These are phyloP conservation scores for Colletotrichum nymphaeae DNA, from an alignment of 2,329 filamentous ascomycete species.

Conservation along the genomic window DNA sequence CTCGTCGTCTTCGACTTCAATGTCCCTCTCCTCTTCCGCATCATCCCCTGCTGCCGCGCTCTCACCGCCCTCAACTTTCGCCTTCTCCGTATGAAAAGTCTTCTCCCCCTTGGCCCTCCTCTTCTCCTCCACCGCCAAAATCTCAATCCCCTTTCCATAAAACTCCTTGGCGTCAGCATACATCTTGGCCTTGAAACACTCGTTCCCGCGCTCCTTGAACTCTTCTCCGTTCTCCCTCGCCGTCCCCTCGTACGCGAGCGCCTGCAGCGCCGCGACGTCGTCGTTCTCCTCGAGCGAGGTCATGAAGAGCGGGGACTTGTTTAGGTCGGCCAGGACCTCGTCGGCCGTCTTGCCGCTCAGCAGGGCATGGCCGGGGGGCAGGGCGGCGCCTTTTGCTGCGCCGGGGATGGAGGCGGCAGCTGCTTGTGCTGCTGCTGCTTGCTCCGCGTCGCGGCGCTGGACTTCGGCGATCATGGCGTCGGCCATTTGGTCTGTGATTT, in stretches of 20 bases:
- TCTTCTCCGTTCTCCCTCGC: constrained; percentile 83
- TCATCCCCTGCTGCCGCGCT: constrained; percentile 35
- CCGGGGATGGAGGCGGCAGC: constrained; percentile 34
- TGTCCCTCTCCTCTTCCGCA: constrained; percentile 48
- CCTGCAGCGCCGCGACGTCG: constrained; percentile 86
- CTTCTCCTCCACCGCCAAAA: constrained; percentile 74
- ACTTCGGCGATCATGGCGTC: constrained; percentile 42
- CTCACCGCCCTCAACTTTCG: constrained; percentile 50
- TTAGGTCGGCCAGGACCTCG: constrained; percentile 67
- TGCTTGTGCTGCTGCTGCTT: constrained; percentile 1
- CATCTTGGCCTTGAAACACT: constrained; percentile 78
- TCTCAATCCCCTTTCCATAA: constrained; percentile 86
- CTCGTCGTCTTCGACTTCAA: constrained; percentile 62
- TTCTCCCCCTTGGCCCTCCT: constrained; percentile 57
- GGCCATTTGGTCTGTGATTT: constrained; percentile 55
- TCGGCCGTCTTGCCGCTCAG: constrained; percentile 59
- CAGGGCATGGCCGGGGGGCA: constrained; percentile 56
- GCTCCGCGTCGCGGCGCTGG: background rate
- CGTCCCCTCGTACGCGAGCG: constrained; percentile 92
- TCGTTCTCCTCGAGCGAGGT: constrained; percentile 89
- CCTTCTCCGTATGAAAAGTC: constrained; percentile 33
- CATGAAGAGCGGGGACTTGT: constrained; percentile 89
- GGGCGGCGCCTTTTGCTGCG: constrained; percentile 50
- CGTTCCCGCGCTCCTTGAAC: constrained; percentile 94
- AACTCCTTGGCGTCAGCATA: constrained; percentile 91